phyloP scores from a whole-genome alignment of 305 asterid species.

The Andrographis paniculata region DNA sequence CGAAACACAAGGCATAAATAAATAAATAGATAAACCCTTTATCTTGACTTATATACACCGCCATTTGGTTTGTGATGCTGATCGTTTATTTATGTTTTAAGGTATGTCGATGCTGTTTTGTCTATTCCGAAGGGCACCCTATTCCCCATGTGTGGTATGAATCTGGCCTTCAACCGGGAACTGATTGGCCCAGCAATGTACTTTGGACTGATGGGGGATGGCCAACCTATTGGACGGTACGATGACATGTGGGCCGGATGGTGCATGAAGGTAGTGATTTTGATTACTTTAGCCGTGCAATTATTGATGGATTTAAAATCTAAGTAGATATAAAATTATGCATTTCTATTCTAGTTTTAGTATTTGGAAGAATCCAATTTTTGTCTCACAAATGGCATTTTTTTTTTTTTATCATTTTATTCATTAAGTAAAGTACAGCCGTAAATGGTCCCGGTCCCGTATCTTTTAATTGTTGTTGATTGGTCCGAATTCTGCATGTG shows the following conservation, averaged over 20 bases:
- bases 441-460: too few relatives aligned
- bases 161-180: slow-evolving; percentile 18
- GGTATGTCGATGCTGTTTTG: slow-evolving; percentile 20
- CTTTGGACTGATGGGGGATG: slow-evolving; percentile 17
- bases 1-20: slow-evolving; percentile 14
- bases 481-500: too few relatives aligned
- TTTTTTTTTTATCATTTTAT: too few relatives aligned
- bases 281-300: too few relatives aligned
- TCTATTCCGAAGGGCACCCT: slow-evolving; percentile 20
- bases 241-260: slow-evolving; percentile 22
- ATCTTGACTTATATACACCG: too few relatives aligned
- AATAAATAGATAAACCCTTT: too few relatives aligned
- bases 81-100: not conserved
- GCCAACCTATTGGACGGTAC: slow-evolving; percentile 15
- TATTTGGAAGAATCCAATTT: too few relatives aligned
- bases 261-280: slow-evolving; percentile 12
- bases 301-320: not conserved
- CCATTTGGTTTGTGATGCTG: not conserved
- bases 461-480: too few relatives aligned
- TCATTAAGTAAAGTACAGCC: too few relatives aligned
- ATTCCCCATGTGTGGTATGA: slow-evolving; percentile 23
- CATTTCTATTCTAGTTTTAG: too few relatives aligned
- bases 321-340: too few relatives aligned
- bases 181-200: slow-evolving; percentile 21
- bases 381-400: too few relatives aligned